Base-by-base conservation (phyloP, 1,284 basidiomycete species). In the Cryptococcus depauperatus region DNA sequence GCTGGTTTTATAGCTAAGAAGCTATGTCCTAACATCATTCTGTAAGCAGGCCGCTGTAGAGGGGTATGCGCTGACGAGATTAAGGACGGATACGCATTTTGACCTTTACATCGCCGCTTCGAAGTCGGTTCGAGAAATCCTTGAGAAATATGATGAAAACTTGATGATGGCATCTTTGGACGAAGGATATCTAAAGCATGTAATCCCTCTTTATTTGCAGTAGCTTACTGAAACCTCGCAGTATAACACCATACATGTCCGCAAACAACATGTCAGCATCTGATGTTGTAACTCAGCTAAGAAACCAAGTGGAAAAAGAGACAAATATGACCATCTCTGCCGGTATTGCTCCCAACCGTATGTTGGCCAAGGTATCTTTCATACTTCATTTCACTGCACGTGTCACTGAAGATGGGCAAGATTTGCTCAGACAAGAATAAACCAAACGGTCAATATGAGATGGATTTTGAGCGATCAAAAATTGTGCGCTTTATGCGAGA, bases 401-500 rank as follows among this genome's bases (percentile, higher is more conserved):
- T 11, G 11, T 9, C 16, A 44, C n/a, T 23, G 4, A 14, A 13
- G 33, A 13, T 27, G 23, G 26, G 8, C 62, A 19, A 92, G 84
- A 93, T 95, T 44, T 91, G 86, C 63, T 93, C 89, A 33, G 91
- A 96, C 66, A 86, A 84, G 81, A 95, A 95, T 69, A 96, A 96
- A 71, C 91, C 91, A 0, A 87, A 95, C 61, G 91, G 90, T 1
- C 87, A 92, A 66, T 95, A 80, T 58, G 77, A 79, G 56, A 76
- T 93, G 28, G 72, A 79, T 3, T 86, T 84, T 60, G 76, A 84
- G 37, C 66, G 76, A 1, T 66, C 79, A 19, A 74, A 76, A 1
- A 82, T 93, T 55, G 76, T 76, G 34, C 70, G 70, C 0, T 96
- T 95, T 69, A 67, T 70, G 64, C 49, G 65, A 11, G 66, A 65